Evolutionary conservation across 768 basidiomycete species (phyloP).

Genomic region (Dioszegia hungarica): DNA sequence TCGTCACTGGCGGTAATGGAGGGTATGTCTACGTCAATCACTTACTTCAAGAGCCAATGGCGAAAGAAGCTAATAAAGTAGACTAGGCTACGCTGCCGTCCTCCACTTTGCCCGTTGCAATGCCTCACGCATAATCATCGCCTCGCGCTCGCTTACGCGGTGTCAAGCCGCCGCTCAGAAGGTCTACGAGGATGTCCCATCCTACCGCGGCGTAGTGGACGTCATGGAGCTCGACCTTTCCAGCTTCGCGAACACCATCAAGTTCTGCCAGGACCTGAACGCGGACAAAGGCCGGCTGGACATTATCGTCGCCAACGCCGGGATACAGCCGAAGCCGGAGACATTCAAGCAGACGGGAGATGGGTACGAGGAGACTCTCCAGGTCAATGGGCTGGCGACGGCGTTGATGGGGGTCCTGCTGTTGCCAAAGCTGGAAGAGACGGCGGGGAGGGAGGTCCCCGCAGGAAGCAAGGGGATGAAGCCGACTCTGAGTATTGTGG

Average conservation of each 20-base stretch:
- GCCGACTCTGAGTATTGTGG: neutral
- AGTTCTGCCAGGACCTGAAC: neutral
- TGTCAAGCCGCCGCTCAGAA: neutral
- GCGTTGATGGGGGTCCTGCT: conserved; percentile 1
- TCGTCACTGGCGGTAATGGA: conserved; percentile 2
- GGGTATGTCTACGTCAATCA: neutral
- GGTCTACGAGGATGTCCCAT: neutral
- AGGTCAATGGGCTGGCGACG: conserved; percentile 4
- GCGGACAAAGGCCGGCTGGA: neutral
- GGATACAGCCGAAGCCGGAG: neutral
- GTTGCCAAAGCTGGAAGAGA: conserved; percentile 4
- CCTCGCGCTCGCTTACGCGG: neutral
- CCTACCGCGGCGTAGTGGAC: neutral
- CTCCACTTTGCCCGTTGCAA: conserved; percentile 5
- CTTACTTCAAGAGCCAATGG: no score
- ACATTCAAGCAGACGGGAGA: neutral
- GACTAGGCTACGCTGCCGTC: conserved; percentile 2
- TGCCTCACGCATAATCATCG: conserved; percentile 6
- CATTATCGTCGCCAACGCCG: conserved; percentile 4
- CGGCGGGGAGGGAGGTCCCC: conserved; percentile 4
- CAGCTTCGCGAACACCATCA: neutral
- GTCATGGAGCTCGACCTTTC: neutral
- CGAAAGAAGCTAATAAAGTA: no score
- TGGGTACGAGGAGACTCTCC: neutral
- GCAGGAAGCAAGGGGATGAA: neutral